Base-by-base conservation (phyloP, 768 basidiomycete species). In the Termitomyces sp. region DNA sequence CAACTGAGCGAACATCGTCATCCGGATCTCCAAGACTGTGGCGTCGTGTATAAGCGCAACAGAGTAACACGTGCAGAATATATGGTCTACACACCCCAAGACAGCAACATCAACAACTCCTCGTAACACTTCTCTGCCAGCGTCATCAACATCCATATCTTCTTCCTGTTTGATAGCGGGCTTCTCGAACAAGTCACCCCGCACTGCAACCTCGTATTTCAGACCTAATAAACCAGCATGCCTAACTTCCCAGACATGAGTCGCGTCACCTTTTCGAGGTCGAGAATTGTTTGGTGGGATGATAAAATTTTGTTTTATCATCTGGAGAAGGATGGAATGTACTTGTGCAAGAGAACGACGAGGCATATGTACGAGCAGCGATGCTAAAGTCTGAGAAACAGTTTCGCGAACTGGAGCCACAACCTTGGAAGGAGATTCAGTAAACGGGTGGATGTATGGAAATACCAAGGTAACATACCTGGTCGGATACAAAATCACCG, bases 221-320 rank as follows among this genome's bases (percentile, higher is more conserved):
- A 99, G 86, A 1, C 97, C 97, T 9, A 98, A 81, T 58, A 99
- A 74, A 29, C 97, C 97, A n/a, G 97, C 95, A 75, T 99, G 97
- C 54, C 96, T 82, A 49, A 99, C 89, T 72, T 98, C 93, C 97
- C 97, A 99, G 7, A 94, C 82, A 70, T 95, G 92, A 53, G 73
- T 74, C 63, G 75, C 69, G 58, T 83, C 56, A 25, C 76, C 74
- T 31, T 60, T 59, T 50, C 66, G 62, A 0, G 65, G 48, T 56
- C 75, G 73, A 12, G 65, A 62, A 35, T 66, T 59, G 48, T 68
- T 72, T 21, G 73, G 58, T 19, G 77, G 75, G 37, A 82, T 69
- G 1, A 76, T 71, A 68, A 91, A 91, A 58, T 91, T 85, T 73
- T 98, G 97, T 59, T 87, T 82, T 64, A 98, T 94, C 97, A 99